phyloP scores from a whole-genome alignment of 768 basidiomycete genomes.

The Termitomyces heimii region DNA sequence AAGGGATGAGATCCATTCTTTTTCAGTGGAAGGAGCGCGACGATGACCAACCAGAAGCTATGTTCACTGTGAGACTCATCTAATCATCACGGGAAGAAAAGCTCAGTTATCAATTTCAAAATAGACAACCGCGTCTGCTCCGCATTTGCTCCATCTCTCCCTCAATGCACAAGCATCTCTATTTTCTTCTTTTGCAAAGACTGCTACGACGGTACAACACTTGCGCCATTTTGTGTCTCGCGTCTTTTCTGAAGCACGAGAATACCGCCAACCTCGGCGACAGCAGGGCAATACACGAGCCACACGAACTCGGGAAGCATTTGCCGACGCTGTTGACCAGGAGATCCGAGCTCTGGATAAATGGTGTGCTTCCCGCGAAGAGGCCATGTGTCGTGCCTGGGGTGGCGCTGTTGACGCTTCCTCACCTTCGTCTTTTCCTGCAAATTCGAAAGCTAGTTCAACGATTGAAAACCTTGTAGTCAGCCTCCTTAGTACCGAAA shows the following conservation, averaged over 20 bases:
- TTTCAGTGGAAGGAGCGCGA: conserved; percentile 28
- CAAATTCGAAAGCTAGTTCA: neutral
- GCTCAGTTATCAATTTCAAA: neutral
- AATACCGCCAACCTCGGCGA: neutral
- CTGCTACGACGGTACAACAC: conserved; percentile 39
- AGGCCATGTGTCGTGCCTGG: conserved; percentile 55
- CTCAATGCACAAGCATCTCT: conserved; percentile 61
- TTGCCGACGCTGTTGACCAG: conserved; percentile 65
- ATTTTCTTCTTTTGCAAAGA: conserved; percentile 48
- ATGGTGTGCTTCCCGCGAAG: conserved; percentile 71
- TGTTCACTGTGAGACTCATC: conserved; percentile 23
- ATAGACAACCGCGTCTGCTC: conserved; percentile 47
- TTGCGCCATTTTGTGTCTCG: conserved; percentile 1
- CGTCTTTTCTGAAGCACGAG: conserved; percentile 1
- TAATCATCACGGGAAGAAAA: neutral
- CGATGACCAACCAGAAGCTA: conserved; percentile 7
- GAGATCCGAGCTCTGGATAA: conserved; percentile 53
- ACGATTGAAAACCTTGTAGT: conserved; percentile 40
- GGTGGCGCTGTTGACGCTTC: conserved; percentile 26
- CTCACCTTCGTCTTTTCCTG: neutral
- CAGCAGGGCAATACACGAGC: conserved; percentile 14
- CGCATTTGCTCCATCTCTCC: conserved; percentile 65
- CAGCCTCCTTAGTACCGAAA: conserved; percentile 64
- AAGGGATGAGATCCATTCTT: conserved; percentile 63
- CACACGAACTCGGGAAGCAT: conserved; percentile 73